Evolutionary conservation across 139 green algal genomes (phyloP), one percentile per base, ranked within the genome.

Genomic region (Chlorokybus atmophyticus): DNA sequence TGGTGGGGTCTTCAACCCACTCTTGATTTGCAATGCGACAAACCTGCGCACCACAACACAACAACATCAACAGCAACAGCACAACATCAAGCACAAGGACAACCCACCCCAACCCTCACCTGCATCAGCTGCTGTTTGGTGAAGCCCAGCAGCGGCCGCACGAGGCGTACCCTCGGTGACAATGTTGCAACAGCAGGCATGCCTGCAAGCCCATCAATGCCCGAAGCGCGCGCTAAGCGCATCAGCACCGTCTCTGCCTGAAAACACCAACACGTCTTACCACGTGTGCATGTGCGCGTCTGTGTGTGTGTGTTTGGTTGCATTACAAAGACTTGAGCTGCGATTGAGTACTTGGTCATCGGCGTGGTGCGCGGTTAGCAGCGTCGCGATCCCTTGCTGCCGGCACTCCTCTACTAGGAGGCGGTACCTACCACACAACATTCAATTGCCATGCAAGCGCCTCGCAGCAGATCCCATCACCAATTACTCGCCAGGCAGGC

Each of bases 191-290:
- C 26, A 32, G 50, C 71, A 32, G 54, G 40, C 63, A 82, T 82
- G 56, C 67, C 56, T 23, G 67, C 68, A 19, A 82, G 63, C n/a
- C 75, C 75, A 4, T 29, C 50, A 21, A 82, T 25, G 25, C 75
- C 75, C 40, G 60, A 77, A 28, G 56, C 75, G 23, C 75, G 73
- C 26, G 63, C 29, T 3, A 77, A 49, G 21, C 75, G 69, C 50
- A 82, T 66, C 31, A 82, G 42, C 5, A 82, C 63, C 5, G 62
- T 81, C 52, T 82, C 75, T 10, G 57, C 68, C 54, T 82, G 74
- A 52, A 82, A 14, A 54, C 47, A 19, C 47, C 10, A 10, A 19
- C 47, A 54, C 10, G 19, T 19, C 19, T 47, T n/a, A 19, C 19
- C 39, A 47, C 72, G 29, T 70, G 71, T 55, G 57, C 28, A 51